Evolutionary conservation across 345 rosid genomes (phyloP), one percentile per base, ranked within the genome.

Genomic region (Populus alba): DNA sequence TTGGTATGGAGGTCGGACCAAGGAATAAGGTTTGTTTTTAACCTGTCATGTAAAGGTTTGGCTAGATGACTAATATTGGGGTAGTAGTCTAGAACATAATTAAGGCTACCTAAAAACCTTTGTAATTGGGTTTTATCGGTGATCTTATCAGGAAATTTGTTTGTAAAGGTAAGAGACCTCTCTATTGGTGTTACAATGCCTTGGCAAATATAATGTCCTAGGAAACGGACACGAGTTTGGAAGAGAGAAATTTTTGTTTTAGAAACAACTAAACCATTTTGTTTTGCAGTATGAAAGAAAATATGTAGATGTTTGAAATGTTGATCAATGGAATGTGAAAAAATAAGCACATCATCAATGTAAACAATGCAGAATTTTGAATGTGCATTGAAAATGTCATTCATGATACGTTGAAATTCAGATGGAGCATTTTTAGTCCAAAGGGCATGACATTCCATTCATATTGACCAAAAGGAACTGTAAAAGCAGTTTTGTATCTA

Each of bases 11-110:
- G 22, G 55, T 49, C 7, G 1, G 8, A 49, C 55, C 7, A 49
- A 16, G 7, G 8, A 3, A 16, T 1, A 0, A 0, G 5, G 1
- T 17, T 16, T 17, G 4, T 49, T 6, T 17, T 16, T 49, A 16
- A 49, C 3, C 2, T 5, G 0, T 49, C 55, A 49, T 49, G 55
- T 49, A 49, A 5, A 1, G 22, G 22, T 49, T 49, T 49, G 1
- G 55, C 2, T 1, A 49, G 1, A 5, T 0, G 22, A 1, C 55
- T 16, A 49, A 49, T 17, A 4, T 16, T 16, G 1, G 22, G 22
- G 0, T 49, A 49, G 1, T 4, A 49, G 2, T 49, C 55, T 0
- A 17, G 8, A 4, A 49, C 20, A 49, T 49, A 49, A 16, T 49
- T 49, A 1, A 16, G 22, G 5, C 22, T 17, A 1, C 22, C 20